A percentile compares a stretch with the other conserved stretches of the same genome.
Conservation (phyloP, 1,139 yeast genomes). For the Nadsonia starkeyi-henricii region DNA sequence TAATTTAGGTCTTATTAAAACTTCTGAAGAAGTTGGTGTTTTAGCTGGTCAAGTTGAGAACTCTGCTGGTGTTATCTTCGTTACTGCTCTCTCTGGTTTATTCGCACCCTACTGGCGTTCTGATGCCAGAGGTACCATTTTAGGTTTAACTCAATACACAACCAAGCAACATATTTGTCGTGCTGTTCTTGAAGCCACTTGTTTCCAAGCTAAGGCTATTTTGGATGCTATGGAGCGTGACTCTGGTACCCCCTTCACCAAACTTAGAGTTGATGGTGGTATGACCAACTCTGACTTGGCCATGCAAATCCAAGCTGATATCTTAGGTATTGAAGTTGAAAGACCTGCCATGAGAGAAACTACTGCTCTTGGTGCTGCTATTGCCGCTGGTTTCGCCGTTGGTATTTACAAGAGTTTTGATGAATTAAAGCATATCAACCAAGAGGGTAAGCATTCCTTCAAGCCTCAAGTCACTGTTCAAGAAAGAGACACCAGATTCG, state of each 20-base stretch:
- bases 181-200: conserved; percentile 90
- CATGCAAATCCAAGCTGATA: conserved; percentile 88
- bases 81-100: conserved; percentile 87
- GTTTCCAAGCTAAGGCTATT: conserved; percentile 87
- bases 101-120: conserved; percentile 97
- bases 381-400: conserved; percentile 81
- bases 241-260: conserved; percentile 42
- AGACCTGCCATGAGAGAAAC: conserved; percentile 80
- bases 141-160: conserved; percentile 85
- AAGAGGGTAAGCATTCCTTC: conserved; percentile 34
- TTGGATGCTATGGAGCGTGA: conserved; percentile 82
- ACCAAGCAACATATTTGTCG: conserved; percentile 79
- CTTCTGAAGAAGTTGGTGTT: conserved; percentile 82
- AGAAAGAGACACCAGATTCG: conserved; percentile 53
- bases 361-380: conserved; percentile 93
- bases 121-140: conserved; percentile 82
- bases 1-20: conserved; percentile 67
- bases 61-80: conserved; percentile 87
- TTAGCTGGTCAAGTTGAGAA: conserved; percentile 69
- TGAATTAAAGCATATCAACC: conserved; percentile 35
- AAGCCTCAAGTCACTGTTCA: conserved; percentile 44
- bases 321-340: conserved; percentile 68
- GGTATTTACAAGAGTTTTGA: conserved; percentile 65
- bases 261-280: conserved; percentile 77
- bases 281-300: conserved; percentile 87